phyloP scores from a whole-genome alignment of 441 rosid genomes.

The Gossypium lobatum region DNA sequence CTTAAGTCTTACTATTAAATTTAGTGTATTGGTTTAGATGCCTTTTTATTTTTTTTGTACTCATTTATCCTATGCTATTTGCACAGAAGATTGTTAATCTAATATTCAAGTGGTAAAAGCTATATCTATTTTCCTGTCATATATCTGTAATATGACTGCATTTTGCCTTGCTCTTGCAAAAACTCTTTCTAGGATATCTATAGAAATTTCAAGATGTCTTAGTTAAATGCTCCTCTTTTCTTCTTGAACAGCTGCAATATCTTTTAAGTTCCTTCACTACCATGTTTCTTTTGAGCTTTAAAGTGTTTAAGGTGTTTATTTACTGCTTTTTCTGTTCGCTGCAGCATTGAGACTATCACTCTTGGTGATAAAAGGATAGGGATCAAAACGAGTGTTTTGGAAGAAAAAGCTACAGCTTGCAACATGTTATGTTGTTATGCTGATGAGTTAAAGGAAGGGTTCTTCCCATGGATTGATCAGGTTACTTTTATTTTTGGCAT shows the following conservation, averaged over 20 bases:
- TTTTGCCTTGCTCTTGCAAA: background rate
- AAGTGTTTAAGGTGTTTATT: background rate
- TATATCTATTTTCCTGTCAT: background rate
- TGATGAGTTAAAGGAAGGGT: slow-evolving; percentile 92
- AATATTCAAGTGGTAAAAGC: background rate
- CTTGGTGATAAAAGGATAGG: slow-evolving; percentile 60
- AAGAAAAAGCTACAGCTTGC: slow-evolving; percentile 98
- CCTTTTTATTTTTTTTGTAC: background rate
- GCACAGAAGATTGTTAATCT: background rate
- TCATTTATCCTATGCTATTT: background rate
- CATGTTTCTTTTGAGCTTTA: background rate
- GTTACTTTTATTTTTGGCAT: slow-evolving; percentile 28
- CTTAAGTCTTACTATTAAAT: background rate
- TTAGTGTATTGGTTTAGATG: slow-evolving; percentile 6
- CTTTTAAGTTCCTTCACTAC: background rate
- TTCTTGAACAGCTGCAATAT: background rate
- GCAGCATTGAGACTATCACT: slow-evolving; percentile 56
- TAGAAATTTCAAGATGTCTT: background rate
- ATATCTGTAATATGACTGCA: background rate
- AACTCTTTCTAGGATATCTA: background rate
- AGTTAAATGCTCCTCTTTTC: background rate
- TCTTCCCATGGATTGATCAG: slow-evolving; percentile 99
- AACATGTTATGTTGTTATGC: slow-evolving; percentile 31
- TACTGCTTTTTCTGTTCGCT: slow-evolving; percentile 1
- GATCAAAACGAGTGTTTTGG: slow-evolving; percentile 79